Base-by-base conservation (phyloP, 495 filamentous ascomycete species). In the Aspergillus nanangensis region DNA sequence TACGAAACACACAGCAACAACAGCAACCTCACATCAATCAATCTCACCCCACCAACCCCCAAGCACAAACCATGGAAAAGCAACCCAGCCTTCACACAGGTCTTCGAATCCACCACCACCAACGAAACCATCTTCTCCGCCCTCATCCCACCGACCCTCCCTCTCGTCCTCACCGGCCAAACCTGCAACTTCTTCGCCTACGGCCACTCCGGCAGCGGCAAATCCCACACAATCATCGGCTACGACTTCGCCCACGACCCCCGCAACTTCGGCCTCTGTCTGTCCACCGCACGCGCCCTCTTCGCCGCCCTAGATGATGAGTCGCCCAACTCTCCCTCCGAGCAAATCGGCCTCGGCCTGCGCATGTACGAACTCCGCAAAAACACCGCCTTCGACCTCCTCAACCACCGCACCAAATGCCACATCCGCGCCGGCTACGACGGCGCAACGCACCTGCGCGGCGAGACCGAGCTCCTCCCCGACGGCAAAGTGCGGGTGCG, bases 321-420 rank as follows among this genome's bases (percentile, higher is more conserved):
- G n/a, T n/a, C n/a, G n/a, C 31, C 53, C 24, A 60, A 59, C 25
- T 29, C 5, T 29, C n/a, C 2, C 20, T 51, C 11, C 18, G 46
- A n/a, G n/a, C n/a, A n/a, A 24, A 32, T 63, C 3, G 55, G 57
- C 2, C 35, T 63, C 32, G 60, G 57, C 1, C 18, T 61, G 2
- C 47, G 60, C 1, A 41, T 61, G 39, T 63, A 49, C 17, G 57
- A 63, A 22, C 18, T 63, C 4, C 50, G 61, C 8, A 53, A 53
- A 23, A 59, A 59, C 11, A 52, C 2, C 11, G 58, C 61, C 1
- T 61, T 53, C 25, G 58, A 61, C 44, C 48, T 63, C 0, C 48
- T 61, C 23, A 57, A 61, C 34, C 18, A 34, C 8, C 48, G 48
- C 2, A 35, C n/a, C 7, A 35, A 46, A 21, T 63, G 61, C 27